These are phyloP conservation scores for Cercospora brassicicola DNA, from an alignment of 2,329 filamentous ascomycete genomes.

Conservation along the genomic window DNA sequence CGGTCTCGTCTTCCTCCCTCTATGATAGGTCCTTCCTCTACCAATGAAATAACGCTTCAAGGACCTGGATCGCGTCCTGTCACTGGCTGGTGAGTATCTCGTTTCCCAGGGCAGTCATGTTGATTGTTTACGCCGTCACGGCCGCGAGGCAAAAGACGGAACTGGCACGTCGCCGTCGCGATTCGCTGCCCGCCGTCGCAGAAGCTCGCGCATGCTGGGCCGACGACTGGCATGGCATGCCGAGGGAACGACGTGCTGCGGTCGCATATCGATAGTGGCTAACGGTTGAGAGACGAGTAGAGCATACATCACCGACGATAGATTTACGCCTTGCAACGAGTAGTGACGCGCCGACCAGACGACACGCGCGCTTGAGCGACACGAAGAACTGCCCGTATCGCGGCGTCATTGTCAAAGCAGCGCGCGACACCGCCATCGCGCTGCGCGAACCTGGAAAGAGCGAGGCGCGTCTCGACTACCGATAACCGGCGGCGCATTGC, in stretches of 20 bases:
- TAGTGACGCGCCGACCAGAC: constrained; percentile 11
- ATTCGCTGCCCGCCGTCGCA: constrained; percentile 12
- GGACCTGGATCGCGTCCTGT: constrained; percentile 19
- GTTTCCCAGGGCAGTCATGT: constrained; percentile 12
- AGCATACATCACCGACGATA: background rate
- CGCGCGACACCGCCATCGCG: constrained; percentile 13
- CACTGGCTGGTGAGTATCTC: constrained; percentile 19
- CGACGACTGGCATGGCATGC: background rate
- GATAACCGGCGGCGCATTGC: constrained; percentile 16
- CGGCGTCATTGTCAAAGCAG: background rate
- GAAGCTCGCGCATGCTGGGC: background rate
- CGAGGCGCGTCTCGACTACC: constrained; percentile 12
- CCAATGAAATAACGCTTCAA: constrained; percentile 17
- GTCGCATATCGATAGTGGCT: constrained; percentile 8
- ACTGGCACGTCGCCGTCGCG: constrained; percentile 11
- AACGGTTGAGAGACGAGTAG: constrained; percentile 3
- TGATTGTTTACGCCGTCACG: constrained; percentile 18
- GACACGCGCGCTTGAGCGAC: constrained; percentile 7
- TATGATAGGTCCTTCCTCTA: constrained; percentile 14
- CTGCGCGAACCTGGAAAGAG: constrained; percentile 9
- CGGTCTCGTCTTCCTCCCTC: constrained; percentile 3
- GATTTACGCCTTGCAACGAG: constrained; percentile 1
- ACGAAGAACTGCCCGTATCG: background rate
- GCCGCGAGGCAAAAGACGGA: background rate
- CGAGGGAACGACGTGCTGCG: constrained; percentile 2